A percentile compares a stretch with the other conserved stretches of the same genome.
These are phyloP conservation scores for Rhodotorula glutinis DNA, from an alignment of 1,284 basidiomycete species.

Conservation along the genomic window DNA sequence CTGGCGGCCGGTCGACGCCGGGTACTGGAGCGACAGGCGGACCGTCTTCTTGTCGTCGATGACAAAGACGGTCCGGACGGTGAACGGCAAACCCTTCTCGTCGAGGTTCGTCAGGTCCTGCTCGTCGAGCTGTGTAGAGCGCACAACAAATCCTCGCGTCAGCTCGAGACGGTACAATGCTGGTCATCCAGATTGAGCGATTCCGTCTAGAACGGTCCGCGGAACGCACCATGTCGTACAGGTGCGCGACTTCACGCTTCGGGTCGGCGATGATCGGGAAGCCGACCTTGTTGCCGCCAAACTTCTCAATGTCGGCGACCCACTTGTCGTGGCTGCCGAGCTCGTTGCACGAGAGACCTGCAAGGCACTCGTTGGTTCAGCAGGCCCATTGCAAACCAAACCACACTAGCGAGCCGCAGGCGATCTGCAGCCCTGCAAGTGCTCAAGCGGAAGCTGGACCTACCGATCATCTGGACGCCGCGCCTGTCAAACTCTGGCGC, in stretches of 20 bases:
- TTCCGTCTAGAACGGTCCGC: not conserved
- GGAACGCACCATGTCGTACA: constrained; percentile 83
- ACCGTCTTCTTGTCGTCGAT: constrained; percentile 82
- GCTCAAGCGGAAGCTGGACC: constrained; percentile 46
- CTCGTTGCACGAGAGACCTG: constrained; percentile 85
- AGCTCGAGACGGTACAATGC: not conserved
- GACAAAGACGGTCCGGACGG: constrained; percentile 49
- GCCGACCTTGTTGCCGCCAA: constrained; percentile 64
- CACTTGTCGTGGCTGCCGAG: constrained; percentile 67
- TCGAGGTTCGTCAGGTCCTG: constrained; percentile 92
- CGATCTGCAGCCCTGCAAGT: constrained; percentile 57
- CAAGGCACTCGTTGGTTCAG: constrained; percentile 82
- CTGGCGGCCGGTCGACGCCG: constrained; percentile 56
- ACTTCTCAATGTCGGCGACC: constrained; percentile 58
- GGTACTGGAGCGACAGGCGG: constrained; percentile 76
- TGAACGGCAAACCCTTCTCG: constrained; percentile 54
- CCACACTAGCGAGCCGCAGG: not conserved
- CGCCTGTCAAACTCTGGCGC: constrained; percentile 80
- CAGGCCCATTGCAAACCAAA: not conserved
- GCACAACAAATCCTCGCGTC: no score
- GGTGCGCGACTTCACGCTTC: constrained; percentile 77
- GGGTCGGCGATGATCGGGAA: constrained; percentile 96
- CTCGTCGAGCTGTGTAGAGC: not conserved
- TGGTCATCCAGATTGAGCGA: no score
- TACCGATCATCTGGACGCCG: constrained; percentile 87